Conservation (phyloP, 2,329 filamentous ascomycete species). For the Alternaria dauci region DNA sequence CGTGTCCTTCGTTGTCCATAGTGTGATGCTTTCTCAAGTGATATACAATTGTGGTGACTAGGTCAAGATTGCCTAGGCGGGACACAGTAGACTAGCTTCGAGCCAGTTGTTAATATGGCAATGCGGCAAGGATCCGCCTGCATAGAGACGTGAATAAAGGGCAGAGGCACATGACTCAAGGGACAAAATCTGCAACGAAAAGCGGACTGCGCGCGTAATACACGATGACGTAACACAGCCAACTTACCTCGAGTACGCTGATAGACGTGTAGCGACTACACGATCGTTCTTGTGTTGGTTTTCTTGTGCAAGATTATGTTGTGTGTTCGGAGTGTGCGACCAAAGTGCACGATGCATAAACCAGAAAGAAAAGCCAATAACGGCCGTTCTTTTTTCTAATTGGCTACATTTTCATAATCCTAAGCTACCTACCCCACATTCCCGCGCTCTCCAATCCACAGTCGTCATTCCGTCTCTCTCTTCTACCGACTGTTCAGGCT, state of each 20-base stretch:
- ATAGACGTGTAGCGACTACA: neutral
- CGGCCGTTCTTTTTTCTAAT: constrained; percentile 26
- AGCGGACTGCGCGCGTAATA: constrained; percentile 3
- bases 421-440: constrained; percentile 22
- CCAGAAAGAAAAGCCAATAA: constrained; percentile 15
- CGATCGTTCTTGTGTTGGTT: neutral
- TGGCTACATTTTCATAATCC: constrained; percentile 15
- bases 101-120: constrained; percentile 34
- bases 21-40: neutral
- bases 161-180: constrained; percentile 33
- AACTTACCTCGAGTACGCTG: constrained; percentile 3
- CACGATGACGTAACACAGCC: constrained; percentile 1
- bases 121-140: constrained; percentile 28
- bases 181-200: constrained; percentile 15
- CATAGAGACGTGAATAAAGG: constrained; percentile 31
- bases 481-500: neutral
- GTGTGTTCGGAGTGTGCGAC: neutral
- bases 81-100: constrained; percentile 9
- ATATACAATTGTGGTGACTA: neutral
- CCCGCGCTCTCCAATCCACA: constrained; percentile 1
- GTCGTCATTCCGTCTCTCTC: neutral
- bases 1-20: constrained; percentile 22
- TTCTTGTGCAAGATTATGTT: neutral
- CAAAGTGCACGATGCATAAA: neutral
- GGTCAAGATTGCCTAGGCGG: neutral